Evolutionary conservation across 169 alveolate species (phyloP), one percentile per base, ranked within the genome.

Genomic region (Cryptosporidium sp.): DNA sequence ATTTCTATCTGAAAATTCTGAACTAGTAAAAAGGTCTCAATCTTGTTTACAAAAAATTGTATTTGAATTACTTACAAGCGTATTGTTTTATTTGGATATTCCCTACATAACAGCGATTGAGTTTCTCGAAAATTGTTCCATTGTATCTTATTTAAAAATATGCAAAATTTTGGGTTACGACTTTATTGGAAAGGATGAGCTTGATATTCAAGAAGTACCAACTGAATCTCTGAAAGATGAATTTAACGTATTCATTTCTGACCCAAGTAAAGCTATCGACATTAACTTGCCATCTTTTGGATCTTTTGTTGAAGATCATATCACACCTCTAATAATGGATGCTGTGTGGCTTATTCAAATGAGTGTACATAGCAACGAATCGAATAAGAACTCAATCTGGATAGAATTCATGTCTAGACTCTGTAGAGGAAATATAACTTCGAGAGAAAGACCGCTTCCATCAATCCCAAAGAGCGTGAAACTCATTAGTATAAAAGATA

Each of bases 301-400:
- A 1, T 26, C 21, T 31, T 80, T 61, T 45, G n/a, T 65, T 61
- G 75, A 60, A 45, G n/a, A 80, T 18, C 60, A 61, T 52, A 62
- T 80, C 9, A 80, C 89, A 8, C 89, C 89, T 5, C 44, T 62
- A 23, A 80, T 80, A n/a, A 80, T 80, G 89, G 89, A 80, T 62
- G 48, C 68, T 33, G 68, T 67, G 12, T 80, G 89, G 89, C 65
- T 80, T 21, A 42, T 80, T 4, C 89, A 80, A 33, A 80, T 80
- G 89, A 31, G 75, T 8, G n/a, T 29, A 9, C 33, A 62, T 62
- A 53, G 42, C 5, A 51, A 33, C 14, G 60, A 80, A 12, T 12
- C 52, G 9, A 33, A 39, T 44, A 61, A 37, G 0, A 65, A 45
- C 18, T 42, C 65, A n/a, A 21, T 42, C 29, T 80, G 89, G 89